Evolutionary conservation across 257 asterid genomes (phyloP), one percentile per base, ranked within the genome.

Genomic region (Marsdenia floribunda): DNA sequence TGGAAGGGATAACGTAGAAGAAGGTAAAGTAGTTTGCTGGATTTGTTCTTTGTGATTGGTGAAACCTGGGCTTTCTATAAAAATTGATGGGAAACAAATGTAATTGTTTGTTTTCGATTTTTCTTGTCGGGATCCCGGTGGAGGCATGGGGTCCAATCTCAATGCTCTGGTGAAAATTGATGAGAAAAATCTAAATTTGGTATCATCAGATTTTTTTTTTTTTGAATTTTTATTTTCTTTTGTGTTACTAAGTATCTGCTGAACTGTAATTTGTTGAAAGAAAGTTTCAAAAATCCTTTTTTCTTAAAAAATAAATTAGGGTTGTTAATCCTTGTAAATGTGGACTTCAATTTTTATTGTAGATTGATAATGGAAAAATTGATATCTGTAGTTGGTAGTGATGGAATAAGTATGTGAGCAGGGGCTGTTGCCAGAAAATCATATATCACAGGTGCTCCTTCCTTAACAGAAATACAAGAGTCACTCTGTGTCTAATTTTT

Each of bases 361-460:
- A 12, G 29, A 15, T 19, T 26, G 33, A 12, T 53, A 44, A 61
- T 29, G 66, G 33, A 52, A 52, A 61, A 2, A 29, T 9, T 26
- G 38, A 10, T 2, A 21, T 1, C 38, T 19, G 22, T 49, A 0
- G n/a, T 24, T 21, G 24, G 54, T 19, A 50, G 54, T 61, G n/a
- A 61, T 33, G 16, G 38, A 10, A 29, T 33, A 29, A 50, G 29
- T 50, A 24, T 19, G 40, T 35, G 72, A 14, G 66, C 65, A 12
- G 55, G 49, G 13, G 54, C 52, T 64, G n/a, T 37, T 29, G 73
- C 66, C 22, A 52, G 71, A 68, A 73, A 46, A 75, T 75, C 67
- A 37, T 37, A 37, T 21, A n/a, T 35, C 42, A 21, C 37, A 14
- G 44, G 44, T 29, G 67, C n/a, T 63, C 46, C 24, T 59, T 63